A percentile compares a stretch with the other conserved stretches of the same genome.
phyloP scores from a whole-genome alignment of 805 yeast genomes.

The Torulaspora quercuum region DNA sequence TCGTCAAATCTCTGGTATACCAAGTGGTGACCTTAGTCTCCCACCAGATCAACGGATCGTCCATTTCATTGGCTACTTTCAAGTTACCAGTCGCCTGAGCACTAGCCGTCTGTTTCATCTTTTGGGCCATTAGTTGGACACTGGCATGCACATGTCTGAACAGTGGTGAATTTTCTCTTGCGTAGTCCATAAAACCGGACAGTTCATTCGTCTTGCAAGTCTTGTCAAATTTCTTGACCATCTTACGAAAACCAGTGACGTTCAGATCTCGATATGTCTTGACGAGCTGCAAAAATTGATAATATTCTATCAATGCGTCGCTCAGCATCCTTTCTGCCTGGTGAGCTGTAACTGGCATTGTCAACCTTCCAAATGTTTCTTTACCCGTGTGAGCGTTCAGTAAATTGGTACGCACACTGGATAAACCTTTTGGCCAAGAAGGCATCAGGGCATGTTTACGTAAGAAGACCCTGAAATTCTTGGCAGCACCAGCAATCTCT shows the following conservation, averaged over 20 bases:
- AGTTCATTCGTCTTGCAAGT: constrained; percentile 30
- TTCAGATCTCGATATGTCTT: constrained; percentile 63
- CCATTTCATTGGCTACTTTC: constrained; percentile 21
- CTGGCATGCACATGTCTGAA: constrained; percentile 30
- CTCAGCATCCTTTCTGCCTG: constrained; percentile 25
- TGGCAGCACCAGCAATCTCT: constrained; percentile 6
- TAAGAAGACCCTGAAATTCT: constrained; percentile 14
- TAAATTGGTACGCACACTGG: constrained; percentile 8
- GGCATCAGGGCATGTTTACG: constrained; percentile 29
- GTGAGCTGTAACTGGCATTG: constrained; percentile 15
- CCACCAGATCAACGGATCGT: constrained; percentile 34
- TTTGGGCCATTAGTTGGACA: constrained; percentile 27
- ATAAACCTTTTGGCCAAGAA: constrained; percentile 29
- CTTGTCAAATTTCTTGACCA: constrained; percentile 88
- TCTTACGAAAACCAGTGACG: constrained; percentile 83
- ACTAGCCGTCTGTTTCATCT: constrained; percentile 23
- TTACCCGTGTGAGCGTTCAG: constrained; percentile 14
- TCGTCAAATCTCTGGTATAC: constrained; percentile 37
- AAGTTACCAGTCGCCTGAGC: constrained; percentile 16
- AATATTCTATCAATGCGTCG: constrained; percentile 34
- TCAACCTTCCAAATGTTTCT: constrained; percentile 18
- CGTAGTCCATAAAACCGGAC: constrained; percentile 27
- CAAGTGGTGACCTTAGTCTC: constrained; percentile 38
- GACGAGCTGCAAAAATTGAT: constrained; percentile 32
- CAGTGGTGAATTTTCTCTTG: constrained; percentile 25